phyloP scores from a whole-genome alignment of 2,329 filamentous ascomycete species.

The Alternaria novae-zelandiae region DNA sequence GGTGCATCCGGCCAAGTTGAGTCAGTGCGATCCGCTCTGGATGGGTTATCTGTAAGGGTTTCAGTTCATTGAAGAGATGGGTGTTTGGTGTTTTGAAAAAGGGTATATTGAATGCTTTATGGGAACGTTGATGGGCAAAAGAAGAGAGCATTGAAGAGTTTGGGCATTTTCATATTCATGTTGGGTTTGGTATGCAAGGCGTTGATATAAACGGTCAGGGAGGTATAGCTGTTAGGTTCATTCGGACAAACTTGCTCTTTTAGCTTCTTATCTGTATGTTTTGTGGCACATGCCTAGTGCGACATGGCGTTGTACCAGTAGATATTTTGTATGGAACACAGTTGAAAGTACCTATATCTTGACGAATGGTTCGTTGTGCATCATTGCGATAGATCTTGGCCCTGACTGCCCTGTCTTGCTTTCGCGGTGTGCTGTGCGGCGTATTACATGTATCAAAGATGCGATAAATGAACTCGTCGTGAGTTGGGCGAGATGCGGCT shows the following conservation, averaged over 20 bases:
- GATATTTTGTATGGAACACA: neutral
- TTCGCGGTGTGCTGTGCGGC: neutral
- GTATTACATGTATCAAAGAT: neutral
- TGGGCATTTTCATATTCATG: neutral
- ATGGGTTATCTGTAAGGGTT: slow-evolving; percentile 83
- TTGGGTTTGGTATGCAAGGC: neutral
- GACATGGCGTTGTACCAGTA: neutral
- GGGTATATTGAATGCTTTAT: neutral
- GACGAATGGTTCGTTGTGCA: neutral
- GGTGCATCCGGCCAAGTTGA: slow-evolving; percentile 88
- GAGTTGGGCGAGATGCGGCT: neutral
- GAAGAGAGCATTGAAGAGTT: neutral
- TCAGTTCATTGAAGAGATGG: neutral
- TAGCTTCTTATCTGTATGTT: neutral
- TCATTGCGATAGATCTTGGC: neutral
- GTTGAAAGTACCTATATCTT: neutral
- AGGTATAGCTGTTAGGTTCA: neutral
- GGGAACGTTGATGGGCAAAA: neutral
- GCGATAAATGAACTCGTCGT: neutral
- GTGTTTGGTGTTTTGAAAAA: neutral
- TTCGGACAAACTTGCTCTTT: neutral
- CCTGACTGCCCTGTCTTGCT: neutral
- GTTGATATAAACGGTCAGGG: neutral
- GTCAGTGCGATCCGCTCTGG: slow-evolving; percentile 90
- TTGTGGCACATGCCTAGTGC: neutral